Evolutionary conservation across 2,329 filamentous ascomycete genomes (phyloP).

Genomic region (Rhynchosporium secalis): DNA sequence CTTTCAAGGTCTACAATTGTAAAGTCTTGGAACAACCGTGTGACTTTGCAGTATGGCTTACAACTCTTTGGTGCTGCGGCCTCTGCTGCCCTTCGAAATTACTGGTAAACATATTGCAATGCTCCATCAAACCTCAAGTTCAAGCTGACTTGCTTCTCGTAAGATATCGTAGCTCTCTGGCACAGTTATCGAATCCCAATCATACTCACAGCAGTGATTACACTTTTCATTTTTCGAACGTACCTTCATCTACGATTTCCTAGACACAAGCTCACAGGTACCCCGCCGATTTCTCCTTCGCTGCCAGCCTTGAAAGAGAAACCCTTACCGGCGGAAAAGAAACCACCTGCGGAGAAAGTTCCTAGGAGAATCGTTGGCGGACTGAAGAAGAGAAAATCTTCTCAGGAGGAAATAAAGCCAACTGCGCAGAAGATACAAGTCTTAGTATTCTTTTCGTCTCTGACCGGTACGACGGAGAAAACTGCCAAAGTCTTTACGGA

Average conservation of each 20-base stretch:
- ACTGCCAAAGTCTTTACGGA: constrained; percentile 65
- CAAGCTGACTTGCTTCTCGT: background rate
- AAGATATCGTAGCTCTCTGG: constrained; percentile 43
- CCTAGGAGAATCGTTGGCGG: constrained; percentile 42
- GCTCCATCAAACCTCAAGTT: background rate
- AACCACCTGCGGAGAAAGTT: constrained; percentile 37
- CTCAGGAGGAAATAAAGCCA: constrained; percentile 37
- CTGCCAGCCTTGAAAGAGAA: constrained; percentile 32
- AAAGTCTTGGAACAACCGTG: background rate
- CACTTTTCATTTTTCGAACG: constrained; percentile 41
- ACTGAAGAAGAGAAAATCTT: constrained; percentile 34
- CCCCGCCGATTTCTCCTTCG: constrained; percentile 33
- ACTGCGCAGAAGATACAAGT: constrained; percentile 59
- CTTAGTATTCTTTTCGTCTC: constrained; percentile 84
- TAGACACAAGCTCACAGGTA: constrained; percentile 37
- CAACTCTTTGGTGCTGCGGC: constrained; percentile 25
- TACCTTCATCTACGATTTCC: constrained; percentile 38
- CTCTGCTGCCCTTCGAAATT: constrained; percentile 25
- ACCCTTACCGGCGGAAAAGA: constrained; percentile 28
- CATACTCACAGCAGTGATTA: constrained; percentile 43
- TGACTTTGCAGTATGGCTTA: constrained; percentile 21
- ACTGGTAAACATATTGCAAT: constrained; percentile 21
- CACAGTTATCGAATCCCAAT: constrained; percentile 49
- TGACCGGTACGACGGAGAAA: constrained; percentile 80
- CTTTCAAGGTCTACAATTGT: too few species aligned